Base-by-base conservation (phyloP, 345 rosid species). In the Syzygium oleosum region DNA sequence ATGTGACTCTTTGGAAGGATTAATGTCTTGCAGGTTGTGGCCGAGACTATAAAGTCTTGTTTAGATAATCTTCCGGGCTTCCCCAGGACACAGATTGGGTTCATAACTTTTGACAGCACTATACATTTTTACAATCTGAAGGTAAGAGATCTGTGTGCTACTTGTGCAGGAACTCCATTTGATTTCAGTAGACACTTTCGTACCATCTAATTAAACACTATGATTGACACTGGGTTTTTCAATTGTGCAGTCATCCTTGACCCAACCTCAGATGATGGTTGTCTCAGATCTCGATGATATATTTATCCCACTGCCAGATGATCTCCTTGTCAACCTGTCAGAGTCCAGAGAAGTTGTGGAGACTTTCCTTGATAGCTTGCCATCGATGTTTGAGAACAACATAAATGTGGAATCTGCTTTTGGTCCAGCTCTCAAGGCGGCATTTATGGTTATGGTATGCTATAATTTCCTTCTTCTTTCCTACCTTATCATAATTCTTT, bases 251-350 rank as follows among this genome's bases (percentile, higher is more conserved):
- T 96, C 99, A 87, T 97, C 99, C 85, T 91, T 98, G 92, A 94
- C 94, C 61, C 99, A 97, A 90, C 99, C 99, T 90, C 99, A 98
- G 89, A 97, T 98, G 99, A 96, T 98, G 99, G 99, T 98, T 87
- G 98, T 98, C 87, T 94, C 99, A 8, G 99, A 98, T 91, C 93
- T 97, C 58, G 99, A 98, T 89, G 99, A 97, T 90, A 87, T 98
- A 84, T 98, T 98, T 90, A 87, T 96, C 85, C 99, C 99, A 4
- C 91, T 97, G 89, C 99, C 99, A 10, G 99, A 98, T 91, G 99
- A 98, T 92, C 99, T 98, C 90, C 98, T 97, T 87, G 99, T 98
- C 89, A 98, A 98, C 92, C 93, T 98, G 92, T 96, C 99, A 85
- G 99, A 98, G 92, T 98, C 99, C 51, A 95, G 94, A 94, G 93